phyloP scores from a whole-genome alignment of 306 rosid genomes.

The Ziziphus jujuba region DNA sequence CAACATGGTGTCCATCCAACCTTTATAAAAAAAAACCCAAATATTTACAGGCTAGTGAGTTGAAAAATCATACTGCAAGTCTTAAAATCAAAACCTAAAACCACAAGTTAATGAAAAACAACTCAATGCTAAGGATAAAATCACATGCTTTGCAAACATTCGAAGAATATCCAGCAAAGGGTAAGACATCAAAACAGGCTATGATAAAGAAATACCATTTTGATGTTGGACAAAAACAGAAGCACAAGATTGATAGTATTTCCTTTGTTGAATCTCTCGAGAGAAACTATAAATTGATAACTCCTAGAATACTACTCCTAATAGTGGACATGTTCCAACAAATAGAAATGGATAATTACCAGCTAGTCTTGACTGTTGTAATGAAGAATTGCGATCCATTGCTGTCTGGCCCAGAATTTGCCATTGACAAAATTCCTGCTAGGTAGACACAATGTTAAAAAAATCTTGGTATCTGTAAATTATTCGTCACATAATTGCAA shows the following conservation, averaged over 20 bases:
- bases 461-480: neutral
- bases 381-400: slow-evolving; percentile 95
- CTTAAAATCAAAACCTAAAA: neutral
- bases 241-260: neutral
- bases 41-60: slow-evolving; percentile 10
- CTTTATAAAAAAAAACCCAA: slow-evolving; percentile 38
- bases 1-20: slow-evolving; percentile 84
- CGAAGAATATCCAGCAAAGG: neutral
- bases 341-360: slow-evolving; percentile 41
- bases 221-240: neutral
- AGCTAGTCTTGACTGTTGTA: slow-evolving; percentile 72
- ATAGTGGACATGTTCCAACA: neutral
- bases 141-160: neutral
- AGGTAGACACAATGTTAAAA: slow-evolving; percentile 4
- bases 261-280: neutral
- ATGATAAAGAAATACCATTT: neutral
- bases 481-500: neutral
- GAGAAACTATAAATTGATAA: neutral
- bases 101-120: neutral
- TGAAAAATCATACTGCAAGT: neutral
- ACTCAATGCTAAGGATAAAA: neutral
- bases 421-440: slow-evolving; percentile 83
- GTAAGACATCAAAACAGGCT: neutral
- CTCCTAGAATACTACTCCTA: neutral
- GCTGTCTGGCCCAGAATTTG: slow-evolving; percentile 83